Conservation (phyloP, 805 yeast genomes). For the Ogataea nitratoaversa region DNA sequence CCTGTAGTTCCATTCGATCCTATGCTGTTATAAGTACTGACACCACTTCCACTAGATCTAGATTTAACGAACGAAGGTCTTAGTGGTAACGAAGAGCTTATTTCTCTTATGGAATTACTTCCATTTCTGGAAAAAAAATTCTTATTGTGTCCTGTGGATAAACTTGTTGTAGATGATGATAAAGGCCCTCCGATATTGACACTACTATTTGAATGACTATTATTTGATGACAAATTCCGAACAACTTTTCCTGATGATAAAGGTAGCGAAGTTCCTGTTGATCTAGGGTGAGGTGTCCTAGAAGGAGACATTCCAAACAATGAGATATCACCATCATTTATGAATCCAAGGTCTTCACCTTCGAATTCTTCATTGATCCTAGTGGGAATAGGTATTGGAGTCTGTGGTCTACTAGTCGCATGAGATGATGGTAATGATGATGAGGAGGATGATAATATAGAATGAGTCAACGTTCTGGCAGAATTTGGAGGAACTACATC, state of each 20-base stretch:
- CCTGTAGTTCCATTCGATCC: too few species aligned
- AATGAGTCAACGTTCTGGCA: too few species aligned
- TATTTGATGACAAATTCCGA: too few species aligned
- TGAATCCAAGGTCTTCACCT: neutral
- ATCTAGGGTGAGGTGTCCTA: neutral
- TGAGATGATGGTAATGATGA: neutral
- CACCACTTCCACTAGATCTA: neutral
- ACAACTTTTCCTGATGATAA: too few species aligned
- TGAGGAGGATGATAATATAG: too few species aligned
- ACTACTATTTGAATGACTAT: too few species aligned
- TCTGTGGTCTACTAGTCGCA: neutral
- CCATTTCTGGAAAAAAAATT: neutral
- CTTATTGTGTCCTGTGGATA: neutral
- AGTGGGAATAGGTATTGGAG: conserved; percentile 1
- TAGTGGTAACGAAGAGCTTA: neutral
- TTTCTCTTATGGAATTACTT: neutral
- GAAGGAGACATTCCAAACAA: conserved; percentile 4
- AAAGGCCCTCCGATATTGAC: too few species aligned
- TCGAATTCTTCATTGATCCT: neutral
- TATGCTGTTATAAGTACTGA: neutral
- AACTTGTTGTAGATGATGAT: neutral
- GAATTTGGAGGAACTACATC: too few species aligned
- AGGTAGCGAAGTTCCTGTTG: too few species aligned
- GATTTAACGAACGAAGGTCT: neutral
- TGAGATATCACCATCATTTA: neutral